phyloP scores from a whole-genome alignment of 306 rosid species.

The Alnus rubra region DNA sequence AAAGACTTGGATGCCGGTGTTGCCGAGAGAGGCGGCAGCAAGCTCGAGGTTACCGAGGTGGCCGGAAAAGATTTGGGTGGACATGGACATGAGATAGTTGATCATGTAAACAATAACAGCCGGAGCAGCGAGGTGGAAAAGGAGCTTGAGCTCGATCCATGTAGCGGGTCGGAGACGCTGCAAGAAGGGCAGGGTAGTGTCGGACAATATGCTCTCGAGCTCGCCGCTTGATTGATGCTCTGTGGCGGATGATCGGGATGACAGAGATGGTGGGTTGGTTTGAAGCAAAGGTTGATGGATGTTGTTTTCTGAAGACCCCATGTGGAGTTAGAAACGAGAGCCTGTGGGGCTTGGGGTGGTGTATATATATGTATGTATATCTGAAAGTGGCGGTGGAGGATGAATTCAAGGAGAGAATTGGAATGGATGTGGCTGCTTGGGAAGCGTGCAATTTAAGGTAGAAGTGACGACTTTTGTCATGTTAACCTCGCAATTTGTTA shows the following conservation, averaged over 20 bases:
- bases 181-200: too few species aligned
- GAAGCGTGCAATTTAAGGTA: background rate
- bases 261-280: too few species aligned
- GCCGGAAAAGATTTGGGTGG: constrained; percentile 66
- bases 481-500: background rate
- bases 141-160: too few species aligned
- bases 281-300: too few species aligned
- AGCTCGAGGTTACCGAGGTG: constrained; percentile 76
- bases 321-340: too few species aligned
- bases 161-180: too few species aligned
- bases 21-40: constrained; percentile 73
- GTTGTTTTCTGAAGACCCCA: too few species aligned
- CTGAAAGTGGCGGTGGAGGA: background rate
- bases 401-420: background rate
- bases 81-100: constrained; percentile 69
- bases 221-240: too few species aligned
- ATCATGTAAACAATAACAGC: constrained; percentile 22
- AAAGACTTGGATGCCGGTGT: constrained; percentile 65
- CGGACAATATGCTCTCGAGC: too few species aligned
- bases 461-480: background rate
- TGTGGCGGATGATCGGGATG: too few species aligned
- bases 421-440: background rate
- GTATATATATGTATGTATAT: background rate
- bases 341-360: too few species aligned
- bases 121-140: too few species aligned